Base-by-base conservation (phyloP, 306 rosid genomes). In the Geum urbanum region DNA sequence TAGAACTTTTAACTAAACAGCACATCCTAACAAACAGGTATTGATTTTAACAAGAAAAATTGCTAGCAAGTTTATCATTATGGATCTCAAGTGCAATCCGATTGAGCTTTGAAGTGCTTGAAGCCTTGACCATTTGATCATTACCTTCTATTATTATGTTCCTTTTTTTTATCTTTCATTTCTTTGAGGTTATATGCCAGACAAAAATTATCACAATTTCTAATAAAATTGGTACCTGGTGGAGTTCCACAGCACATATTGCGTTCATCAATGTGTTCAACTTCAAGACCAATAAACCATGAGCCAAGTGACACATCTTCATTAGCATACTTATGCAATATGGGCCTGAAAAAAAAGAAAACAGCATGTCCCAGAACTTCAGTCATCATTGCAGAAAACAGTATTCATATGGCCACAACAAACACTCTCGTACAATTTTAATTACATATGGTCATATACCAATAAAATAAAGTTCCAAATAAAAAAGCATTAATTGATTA, bases 191-290 rank as follows among this genome's bases (percentile, higher is more conserved):
- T 11, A 53, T 52, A 39, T n/a, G 27, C 54, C 14, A 56, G 55
- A 66, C 53, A 54, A 19, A 51, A 14, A 24, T 13, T 9, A 9
- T 57, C 22, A 55, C 44, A 54, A n/a, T 8, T 16, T 8, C 43
- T 51, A 52, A 52, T 5, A 19, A 76, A 66, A 52, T 74, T 35
- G 18, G 69, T 87, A 94, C 99, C 99, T 78, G 99, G 99, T 62
- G 99, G 99, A 45, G 99, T 91, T 27, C 99, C 96, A 50, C 99
- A 94, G 76, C 99, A 94, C 99, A 94, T 94, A 72, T 73, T 94
- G 67, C 95, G 96, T 27, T 94, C 99, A 65, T 94, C 96, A 46
- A 94, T 94, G 73, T 94, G 97, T 81, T 91, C 99, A 24, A 86
- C 97, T 86, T 94, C 99, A 46, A 94, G 96, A 61, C 99, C 99